phyloP scores from a whole-genome alignment of 2,329 filamentous ascomycete species.

The Botrytis aclada region DNA sequence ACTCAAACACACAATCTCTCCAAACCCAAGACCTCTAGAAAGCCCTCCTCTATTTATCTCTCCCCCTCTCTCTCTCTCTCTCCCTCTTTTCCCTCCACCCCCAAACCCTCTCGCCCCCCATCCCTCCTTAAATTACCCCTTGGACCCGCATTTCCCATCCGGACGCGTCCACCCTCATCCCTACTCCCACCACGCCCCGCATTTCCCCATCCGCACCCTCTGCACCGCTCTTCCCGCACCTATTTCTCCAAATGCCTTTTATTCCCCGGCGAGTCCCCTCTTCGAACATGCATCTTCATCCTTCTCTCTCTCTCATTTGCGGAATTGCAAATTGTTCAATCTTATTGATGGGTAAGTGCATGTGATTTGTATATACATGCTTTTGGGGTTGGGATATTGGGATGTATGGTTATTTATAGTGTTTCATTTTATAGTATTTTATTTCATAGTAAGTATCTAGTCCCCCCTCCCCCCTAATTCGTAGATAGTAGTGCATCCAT shows the following conservation, averaged over 20 bases:
- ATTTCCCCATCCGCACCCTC: not conserved
- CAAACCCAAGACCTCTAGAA: not conserved
- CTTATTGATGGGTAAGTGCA: no score
- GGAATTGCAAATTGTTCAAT: not conserved
- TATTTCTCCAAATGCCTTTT: not conserved
- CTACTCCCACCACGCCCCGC: not conserved
- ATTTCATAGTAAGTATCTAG: no score
- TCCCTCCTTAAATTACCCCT: not conserved
- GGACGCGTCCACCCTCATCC: not conserved
- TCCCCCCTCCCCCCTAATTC: no score
- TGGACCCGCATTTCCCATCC: not conserved
- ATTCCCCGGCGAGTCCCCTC: not conserved
- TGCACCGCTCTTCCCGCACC: not conserved
- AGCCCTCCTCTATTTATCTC: not conserved
- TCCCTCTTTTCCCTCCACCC: no score
- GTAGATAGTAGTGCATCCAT: not conserved
- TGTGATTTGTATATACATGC: no score
- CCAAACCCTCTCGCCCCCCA: not conserved
- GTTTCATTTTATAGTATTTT: not conserved
- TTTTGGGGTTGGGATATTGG: no score
- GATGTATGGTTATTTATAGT: no score
- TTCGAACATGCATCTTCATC: not conserved
- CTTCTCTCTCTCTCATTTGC: not conserved
- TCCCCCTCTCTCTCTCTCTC: not conserved
- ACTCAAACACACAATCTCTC: not conserved